Conservation (phyloP, 1,139 yeast genomes). For the Zygosaccharomyces pseudobailii region DNA sequence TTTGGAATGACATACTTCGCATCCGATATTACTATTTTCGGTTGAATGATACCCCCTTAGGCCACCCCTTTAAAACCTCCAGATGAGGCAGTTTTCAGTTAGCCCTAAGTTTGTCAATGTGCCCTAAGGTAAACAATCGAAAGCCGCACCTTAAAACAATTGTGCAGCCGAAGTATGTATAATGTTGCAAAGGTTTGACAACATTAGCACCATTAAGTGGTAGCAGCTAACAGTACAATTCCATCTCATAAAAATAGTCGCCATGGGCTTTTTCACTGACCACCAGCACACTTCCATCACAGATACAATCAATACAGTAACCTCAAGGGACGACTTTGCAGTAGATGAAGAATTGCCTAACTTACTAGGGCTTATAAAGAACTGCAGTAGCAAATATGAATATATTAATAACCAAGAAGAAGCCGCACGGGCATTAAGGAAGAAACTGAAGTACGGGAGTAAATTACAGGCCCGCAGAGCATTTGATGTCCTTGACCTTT, state of each 20-base stretch:
- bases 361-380: constrained; percentile 32
- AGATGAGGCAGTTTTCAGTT: neutral
- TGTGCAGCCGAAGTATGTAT: neutral
- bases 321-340: constrained; percentile 39
- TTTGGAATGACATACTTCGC: no score
- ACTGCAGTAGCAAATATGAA: constrained; percentile 19
- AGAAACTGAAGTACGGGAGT: constrained; percentile 80
- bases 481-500: constrained; percentile 62
- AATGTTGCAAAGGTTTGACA: neutral
- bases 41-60: neutral
- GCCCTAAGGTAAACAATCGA: neutral
- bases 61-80: neutral
- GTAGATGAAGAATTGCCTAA: constrained; percentile 41
- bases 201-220: neutral
- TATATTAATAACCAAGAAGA: constrained; percentile 41
- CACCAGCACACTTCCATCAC: constrained; percentile 55
- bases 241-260: neutral
- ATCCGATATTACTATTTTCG: neutral
- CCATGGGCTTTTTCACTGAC: constrained; percentile 48
- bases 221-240: no score
- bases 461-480: constrained; percentile 39
- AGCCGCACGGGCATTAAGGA: constrained; percentile 87
- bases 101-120: neutral
- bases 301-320: constrained; percentile 45
- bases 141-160: neutral